A percentile compares a stretch with the other conserved stretches of the same genome.
Evolutionary conservation across 139 green algal genomes (phyloP).

Genomic region (Picochlorum sp.): DNA sequence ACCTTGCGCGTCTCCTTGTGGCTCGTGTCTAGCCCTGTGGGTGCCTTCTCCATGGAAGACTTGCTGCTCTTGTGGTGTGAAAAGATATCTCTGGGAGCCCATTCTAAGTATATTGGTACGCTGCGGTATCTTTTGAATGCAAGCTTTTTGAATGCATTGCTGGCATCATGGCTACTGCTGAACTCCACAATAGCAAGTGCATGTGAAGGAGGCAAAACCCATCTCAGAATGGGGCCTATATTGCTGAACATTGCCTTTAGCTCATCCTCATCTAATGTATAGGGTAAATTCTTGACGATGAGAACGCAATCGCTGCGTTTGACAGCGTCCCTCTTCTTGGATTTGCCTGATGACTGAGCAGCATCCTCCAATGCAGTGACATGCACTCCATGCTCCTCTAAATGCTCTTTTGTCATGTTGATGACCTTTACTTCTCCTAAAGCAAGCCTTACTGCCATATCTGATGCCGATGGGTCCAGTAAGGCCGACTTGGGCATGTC

Average conservation of each 20-base stretch:
- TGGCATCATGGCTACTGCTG: constrained; percentile 48
- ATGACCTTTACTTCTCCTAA: constrained; percentile 92
- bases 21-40: not conserved
- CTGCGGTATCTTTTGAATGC: constrained; percentile 93
- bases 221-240: constrained; percentile 42
- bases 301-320: constrained; percentile 57
- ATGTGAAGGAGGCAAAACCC: constrained; percentile 77
- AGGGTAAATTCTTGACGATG: constrained; percentile 97
- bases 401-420: constrained; percentile 75
- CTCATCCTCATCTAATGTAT: constrained; percentile 50
- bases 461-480: constrained; percentile 51
- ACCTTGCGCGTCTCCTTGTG: not conserved
- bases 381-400: constrained; percentile 64
- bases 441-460: constrained; percentile 73
- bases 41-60: constrained; percentile 11
- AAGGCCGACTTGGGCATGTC: constrained; percentile 81
- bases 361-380: constrained; percentile 66
- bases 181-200: constrained; percentile 89
- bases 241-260: constrained; percentile 54
- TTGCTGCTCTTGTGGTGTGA: not conserved
- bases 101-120: constrained; percentile 96
- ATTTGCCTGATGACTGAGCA: constrained; percentile 50
- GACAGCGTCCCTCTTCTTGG: constrained; percentile 25
- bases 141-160: constrained; percentile 65
- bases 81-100: constrained; percentile 84